Percentiles rank a stretch among this genome's conserved stretches.
These are phyloP conservation scores for Verticillium isaacii DNA, from an alignment of 2,329 filamentous ascomycete species.

Conservation along the genomic window DNA sequence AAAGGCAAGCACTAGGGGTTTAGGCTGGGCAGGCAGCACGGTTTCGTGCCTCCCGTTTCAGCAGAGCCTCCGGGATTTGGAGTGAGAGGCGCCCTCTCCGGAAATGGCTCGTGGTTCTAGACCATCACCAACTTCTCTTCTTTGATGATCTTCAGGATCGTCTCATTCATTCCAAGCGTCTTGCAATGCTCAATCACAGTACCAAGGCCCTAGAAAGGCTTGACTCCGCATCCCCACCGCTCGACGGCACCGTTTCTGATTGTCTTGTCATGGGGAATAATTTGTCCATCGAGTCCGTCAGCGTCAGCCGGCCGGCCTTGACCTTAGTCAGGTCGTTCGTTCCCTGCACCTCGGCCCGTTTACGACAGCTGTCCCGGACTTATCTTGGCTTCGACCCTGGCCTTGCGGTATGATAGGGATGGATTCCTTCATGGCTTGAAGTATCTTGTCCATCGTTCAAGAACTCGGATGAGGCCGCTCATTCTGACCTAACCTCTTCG, in stretches of 20 bases:
- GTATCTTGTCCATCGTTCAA: neutral
- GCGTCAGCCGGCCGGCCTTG: neutral
- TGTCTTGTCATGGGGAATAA: neutral
- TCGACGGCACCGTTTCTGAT: neutral
- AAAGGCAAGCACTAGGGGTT: neutral
- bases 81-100: too few relatives aligned
- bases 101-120: neutral
- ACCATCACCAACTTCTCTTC: neutral
- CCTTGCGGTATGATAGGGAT: neutral
- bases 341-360: too few relatives aligned
- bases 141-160: neutral
- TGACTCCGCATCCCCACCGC: neutral
- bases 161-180: neutral
- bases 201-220: neutral
- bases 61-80: neutral
- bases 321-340: neutral
- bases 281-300: neutral
- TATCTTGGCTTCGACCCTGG: too few relatives aligned
- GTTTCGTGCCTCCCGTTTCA: neutral
- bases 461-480: too few relatives aligned
- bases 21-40: neutral
- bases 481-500: slow-evolving; percentile 6
- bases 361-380: too few relatives aligned
- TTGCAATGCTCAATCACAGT: neutral
- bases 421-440: neutral